Percentiles rank a stretch among this genome's conserved stretches.
Conservation (phyloP, 169 alveolate genomes). For the Cryptosporidium ubiquitum region DNA sequence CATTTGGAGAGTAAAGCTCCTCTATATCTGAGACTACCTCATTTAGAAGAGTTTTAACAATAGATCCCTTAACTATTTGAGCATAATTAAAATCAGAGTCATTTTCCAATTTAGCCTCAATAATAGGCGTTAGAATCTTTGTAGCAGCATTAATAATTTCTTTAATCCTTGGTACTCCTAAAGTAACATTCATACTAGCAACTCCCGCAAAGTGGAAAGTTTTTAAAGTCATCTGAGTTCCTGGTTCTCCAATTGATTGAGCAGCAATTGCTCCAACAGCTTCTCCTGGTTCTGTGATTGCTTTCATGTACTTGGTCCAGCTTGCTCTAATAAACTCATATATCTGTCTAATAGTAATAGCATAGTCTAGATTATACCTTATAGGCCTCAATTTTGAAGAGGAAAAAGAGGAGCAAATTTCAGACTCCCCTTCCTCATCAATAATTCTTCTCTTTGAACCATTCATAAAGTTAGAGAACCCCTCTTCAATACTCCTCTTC, state of each 20-base stretch:
- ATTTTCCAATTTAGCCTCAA: constrained; percentile 86
- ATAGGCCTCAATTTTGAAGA: not conserved
- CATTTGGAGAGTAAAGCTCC: constrained; percentile 91
- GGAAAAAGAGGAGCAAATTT: not conserved
- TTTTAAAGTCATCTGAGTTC: constrained; percentile 99
- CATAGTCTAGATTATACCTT: constrained; percentile 66
- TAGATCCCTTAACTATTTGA: constrained; percentile 85
- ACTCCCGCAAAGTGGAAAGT: constrained; percentile 99
- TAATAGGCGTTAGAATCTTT: constrained; percentile 95
- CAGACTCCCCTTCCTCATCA: not conserved
- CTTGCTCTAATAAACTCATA: constrained; percentile 86
- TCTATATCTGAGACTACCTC: constrained; percentile 87
- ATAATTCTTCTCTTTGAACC: constrained; percentile 15
- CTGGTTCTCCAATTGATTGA: constrained; percentile 99
- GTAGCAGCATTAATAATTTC: constrained; percentile 98
- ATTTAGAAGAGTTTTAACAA: constrained; percentile 82
- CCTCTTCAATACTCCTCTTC: constrained; percentile 26
- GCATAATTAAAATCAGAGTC: constrained; percentile 82
- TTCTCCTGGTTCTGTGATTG: constrained; percentile 97
- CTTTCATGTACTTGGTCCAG: constrained; percentile 91
- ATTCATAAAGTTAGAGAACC: not conserved
- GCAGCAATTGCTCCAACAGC: constrained; percentile 99
- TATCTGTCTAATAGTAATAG: constrained; percentile 85
- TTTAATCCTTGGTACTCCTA: constrained; percentile 99
- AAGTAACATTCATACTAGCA: constrained; percentile 97